Evolutionary conservation across 1,284 basidiomycete genomes (phyloP).

Genomic region (Omphalotus olearius): DNA sequence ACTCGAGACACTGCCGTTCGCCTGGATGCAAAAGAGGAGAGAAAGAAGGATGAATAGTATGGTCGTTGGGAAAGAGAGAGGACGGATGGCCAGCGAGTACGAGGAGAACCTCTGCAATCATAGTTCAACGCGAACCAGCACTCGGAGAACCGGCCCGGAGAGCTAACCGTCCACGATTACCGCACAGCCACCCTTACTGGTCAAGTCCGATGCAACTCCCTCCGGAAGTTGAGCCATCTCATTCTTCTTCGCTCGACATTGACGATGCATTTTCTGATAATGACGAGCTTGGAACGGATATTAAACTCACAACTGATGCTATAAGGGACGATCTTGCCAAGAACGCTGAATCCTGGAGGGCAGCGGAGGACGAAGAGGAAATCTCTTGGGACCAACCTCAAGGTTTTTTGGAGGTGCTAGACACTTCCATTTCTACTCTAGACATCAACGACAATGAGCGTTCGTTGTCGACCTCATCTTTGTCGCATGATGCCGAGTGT

Average conservation of each 20-base stretch:
- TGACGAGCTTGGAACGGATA: slow-evolving; percentile 43
- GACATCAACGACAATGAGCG: slow-evolving; percentile 33
- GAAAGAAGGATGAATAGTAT: slow-evolving; percentile 62
- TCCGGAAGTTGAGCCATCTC: background rate
- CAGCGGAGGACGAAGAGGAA: slow-evolving; percentile 23
- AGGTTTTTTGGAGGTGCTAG: slow-evolving; percentile 27
- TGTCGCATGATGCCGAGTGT: slow-evolving; percentile 14
- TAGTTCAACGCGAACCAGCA: slow-evolving; percentile 19
- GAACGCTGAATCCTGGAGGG: slow-evolving; percentile 30
- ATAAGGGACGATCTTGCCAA: slow-evolving; percentile 58
- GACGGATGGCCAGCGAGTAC: slow-evolving; percentile 82
- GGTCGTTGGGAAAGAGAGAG: slow-evolving; percentile 64
- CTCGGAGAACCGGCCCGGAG: background rate
- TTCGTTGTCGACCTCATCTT: slow-evolving; percentile 18
- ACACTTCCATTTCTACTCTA: slow-evolving; percentile 53
- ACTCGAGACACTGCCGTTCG: slow-evolving; percentile 75
- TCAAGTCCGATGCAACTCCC: slow-evolving; percentile 11
- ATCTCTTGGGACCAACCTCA: slow-evolving; percentile 21
- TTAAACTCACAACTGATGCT: slow-evolving; percentile 51
- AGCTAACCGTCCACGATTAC: too few species aligned
- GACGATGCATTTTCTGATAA: slow-evolving; percentile 68
- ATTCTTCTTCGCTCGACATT: slow-evolving; percentile 35
- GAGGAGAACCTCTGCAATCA: slow-evolving; percentile 85
- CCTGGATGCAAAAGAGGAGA: slow-evolving; percentile 78
- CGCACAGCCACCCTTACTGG: background rate